Percentiles rank a stretch among this genome's conserved stretches.
Evolutionary conservation across 768 basidiomycete species (phyloP).

Genomic region (Cystobasidium tubakii): DNA sequence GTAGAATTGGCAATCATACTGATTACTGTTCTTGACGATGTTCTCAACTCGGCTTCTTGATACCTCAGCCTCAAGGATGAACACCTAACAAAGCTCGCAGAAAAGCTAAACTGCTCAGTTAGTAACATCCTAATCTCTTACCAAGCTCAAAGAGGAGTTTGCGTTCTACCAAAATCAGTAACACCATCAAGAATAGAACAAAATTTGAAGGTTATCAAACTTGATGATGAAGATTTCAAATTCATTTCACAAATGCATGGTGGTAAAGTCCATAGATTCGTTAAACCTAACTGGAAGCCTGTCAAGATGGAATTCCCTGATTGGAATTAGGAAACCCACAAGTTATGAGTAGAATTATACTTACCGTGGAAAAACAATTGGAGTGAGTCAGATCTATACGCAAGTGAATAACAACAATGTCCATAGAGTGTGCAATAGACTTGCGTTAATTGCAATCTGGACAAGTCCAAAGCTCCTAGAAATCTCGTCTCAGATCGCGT

Average conservation of each 20-base stretch:
- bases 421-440: too few species aligned
- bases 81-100: constrained; percentile 60
- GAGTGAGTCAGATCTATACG: too few species aligned
- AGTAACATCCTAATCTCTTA: constrained; percentile 68
- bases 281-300: constrained; percentile 49
- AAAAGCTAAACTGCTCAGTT: constrained; percentile 58
- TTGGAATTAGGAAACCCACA: not conserved
- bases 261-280: constrained; percentile 61
- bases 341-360: too few species aligned
- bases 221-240: constrained; percentile 60
- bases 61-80: constrained; percentile 57
- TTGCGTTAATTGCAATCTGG: too few species aligned
- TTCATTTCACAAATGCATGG: constrained; percentile 61
- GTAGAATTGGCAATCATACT: too few species aligned
- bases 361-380: too few species aligned
- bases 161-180: constrained; percentile 73
- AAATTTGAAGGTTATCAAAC: constrained; percentile 61
- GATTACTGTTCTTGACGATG: too few species aligned
- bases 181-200: constrained; percentile 62
- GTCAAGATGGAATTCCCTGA: constrained; percentile 33
- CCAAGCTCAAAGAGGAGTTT: constrained; percentile 64
- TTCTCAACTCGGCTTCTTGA: too few species aligned
- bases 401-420: too few species aligned
- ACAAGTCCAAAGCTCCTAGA: too few species aligned
- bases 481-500: too few species aligned